Evolutionary conservation across 1,284 basidiomycete genomes (phyloP).

Genomic region (Pseudozyma sp.): DNA sequence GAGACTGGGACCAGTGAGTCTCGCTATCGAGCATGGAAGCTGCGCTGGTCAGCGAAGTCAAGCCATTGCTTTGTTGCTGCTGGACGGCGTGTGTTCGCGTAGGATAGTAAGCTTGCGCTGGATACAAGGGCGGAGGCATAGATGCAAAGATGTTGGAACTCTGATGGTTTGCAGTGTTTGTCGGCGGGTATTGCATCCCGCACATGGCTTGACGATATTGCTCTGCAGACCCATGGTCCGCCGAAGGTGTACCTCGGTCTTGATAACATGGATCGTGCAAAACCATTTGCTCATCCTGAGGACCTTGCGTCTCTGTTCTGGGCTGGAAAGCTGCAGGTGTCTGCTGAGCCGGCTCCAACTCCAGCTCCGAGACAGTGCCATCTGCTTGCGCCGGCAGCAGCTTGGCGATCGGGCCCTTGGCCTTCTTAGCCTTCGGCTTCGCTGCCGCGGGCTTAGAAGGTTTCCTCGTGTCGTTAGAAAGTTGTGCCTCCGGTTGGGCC

Average conservation of each 20-base stretch:
- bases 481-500: background rate
- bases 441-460: background rate
- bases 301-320: too few relatives aligned
- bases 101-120: slow-evolving; percentile 31
- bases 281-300: background rate
- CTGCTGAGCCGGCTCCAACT: slow-evolving; percentile 19
- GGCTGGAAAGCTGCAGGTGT: background rate
- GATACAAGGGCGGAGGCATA: slow-evolving; percentile 29
- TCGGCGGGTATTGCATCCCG: background rate
- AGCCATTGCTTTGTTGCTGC: slow-evolving; percentile 20
- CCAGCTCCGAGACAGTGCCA: slow-evolving; percentile 31
- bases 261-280: background rate
- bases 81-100: slow-evolving; percentile 8
- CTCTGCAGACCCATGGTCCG: background rate
- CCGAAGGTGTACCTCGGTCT: background rate
- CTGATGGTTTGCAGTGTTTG: background rate
- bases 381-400: slow-evolving; percentile 23
- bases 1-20: slow-evolving; percentile 13
- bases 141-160: slow-evolving; percentile 23
- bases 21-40: slow-evolving; percentile 21
- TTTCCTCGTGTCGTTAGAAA: background rate
- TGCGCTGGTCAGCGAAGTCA: slow-evolving; percentile 26
- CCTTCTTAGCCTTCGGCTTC: slow-evolving; percentile 8
- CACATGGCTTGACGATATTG: background rate
- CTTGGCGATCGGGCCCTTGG: slow-evolving; percentile 25